Evolutionary conservation across 352 stramenopile species (phyloP).

Genomic region (Pythium brassicae): DNA sequence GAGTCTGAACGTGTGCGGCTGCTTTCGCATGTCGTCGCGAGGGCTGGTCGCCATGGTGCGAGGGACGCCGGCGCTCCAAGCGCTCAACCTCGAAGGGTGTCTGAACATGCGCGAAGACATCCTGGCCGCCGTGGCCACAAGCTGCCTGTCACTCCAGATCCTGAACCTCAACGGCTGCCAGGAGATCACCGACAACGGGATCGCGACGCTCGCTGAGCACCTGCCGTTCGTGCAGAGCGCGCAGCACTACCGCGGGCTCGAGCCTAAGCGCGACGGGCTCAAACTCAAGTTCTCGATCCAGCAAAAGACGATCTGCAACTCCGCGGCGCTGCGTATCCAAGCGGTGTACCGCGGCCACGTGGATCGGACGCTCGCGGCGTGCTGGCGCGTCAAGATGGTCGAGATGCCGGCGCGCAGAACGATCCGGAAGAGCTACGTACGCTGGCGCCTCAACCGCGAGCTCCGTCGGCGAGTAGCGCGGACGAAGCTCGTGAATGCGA

Average conservation of each 20-base stretch:
- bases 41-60: slow-evolving; percentile 47
- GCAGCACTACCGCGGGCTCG: slow-evolving; percentile 49
- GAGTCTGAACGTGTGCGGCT: slow-evolving; percentile 58
- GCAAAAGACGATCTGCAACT: slow-evolving; percentile 69
- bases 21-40: slow-evolving; percentile 50
- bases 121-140: slow-evolving; percentile 44
- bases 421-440: slow-evolving; percentile 49
- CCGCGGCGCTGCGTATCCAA: slow-evolving; percentile 65
- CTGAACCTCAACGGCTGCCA: slow-evolving; percentile 74
- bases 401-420: slow-evolving; percentile 38
- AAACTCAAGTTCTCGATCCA: slow-evolving; percentile 71
- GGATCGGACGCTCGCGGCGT: slow-evolving; percentile 38
- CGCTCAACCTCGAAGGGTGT: slow-evolving; percentile 67
- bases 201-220: slow-evolving; percentile 60
- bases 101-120: slow-evolving; percentile 67
- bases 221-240: slow-evolving; percentile 65
- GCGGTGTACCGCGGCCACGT: slow-evolving; percentile 56
- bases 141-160: slow-evolving; percentile 51
- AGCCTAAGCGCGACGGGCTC: slow-evolving; percentile 42
- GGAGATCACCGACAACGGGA: slow-evolving; percentile 71
- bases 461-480: slow-evolving; percentile 27
- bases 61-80: slow-evolving; percentile 51
- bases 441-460: slow-evolving; percentile 38
- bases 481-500: slow-evolving; percentile 27
- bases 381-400: slow-evolving; percentile 53